These are phyloP conservation scores for Rhipidocladum racemiflorum DNA, from an alignment of 176 grass and related monocot genomes.

Conservation along the genomic window DNA sequence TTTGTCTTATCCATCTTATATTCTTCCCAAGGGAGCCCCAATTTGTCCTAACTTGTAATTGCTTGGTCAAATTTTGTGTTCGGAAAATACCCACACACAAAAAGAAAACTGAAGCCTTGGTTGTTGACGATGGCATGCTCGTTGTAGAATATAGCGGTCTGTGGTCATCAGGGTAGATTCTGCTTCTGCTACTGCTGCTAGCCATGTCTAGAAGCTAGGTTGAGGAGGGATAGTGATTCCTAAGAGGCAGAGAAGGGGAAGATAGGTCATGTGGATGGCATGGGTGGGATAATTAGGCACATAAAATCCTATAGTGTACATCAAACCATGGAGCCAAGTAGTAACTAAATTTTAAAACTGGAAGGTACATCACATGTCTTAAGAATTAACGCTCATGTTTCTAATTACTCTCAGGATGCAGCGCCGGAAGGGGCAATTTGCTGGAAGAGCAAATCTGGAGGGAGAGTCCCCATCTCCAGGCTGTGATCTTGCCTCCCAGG, in stretches of 20 bases:
- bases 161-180: slow-evolving; percentile 8
- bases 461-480: slow-evolving; percentile 46
- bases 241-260: background rate
- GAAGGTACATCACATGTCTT: background rate
- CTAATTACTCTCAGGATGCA: slow-evolving; percentile 68
- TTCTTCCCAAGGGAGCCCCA: background rate
- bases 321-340: slow-evolving; percentile 19
- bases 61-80: background rate
- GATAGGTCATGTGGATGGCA: background rate
- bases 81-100: background rate
- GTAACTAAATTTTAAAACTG: slow-evolving; percentile 10
- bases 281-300: background rate
- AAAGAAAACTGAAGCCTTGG: background rate
- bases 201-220: slow-evolving; percentile 11
- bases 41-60: slow-evolving; percentile 18
- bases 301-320: background rate
- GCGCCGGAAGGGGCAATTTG: slow-evolving; percentile 77
- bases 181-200: background rate
- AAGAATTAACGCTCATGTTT: slow-evolving; percentile 24
- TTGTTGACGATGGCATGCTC: background rate
- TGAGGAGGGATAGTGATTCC: slow-evolving; percentile 10
- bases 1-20: background rate
- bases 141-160: background rate
- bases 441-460: slow-evolving; percentile 62
- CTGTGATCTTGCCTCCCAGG: slow-evolving; percentile 43